A percentile compares a stretch with the other conserved stretches of the same genome.
These are phyloP conservation scores for Cercis canadensis DNA, from an alignment of 306 rosid genomes.

Conservation along the genomic window DNA sequence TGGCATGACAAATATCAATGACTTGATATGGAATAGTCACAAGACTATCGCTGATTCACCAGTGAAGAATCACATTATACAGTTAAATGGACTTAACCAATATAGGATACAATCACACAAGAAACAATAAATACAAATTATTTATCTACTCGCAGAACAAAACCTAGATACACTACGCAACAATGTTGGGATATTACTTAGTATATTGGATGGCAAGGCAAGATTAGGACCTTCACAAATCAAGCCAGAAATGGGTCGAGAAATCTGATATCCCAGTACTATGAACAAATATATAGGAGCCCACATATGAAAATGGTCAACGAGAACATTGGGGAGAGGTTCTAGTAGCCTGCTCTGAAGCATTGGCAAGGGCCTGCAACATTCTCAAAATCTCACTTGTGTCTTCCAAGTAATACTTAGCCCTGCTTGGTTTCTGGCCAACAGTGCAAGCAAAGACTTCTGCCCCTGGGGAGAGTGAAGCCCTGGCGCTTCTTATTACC, in stretches of 20 bases:
- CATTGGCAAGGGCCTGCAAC: constrained; percentile 83
- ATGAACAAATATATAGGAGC: constrained; percentile 30
- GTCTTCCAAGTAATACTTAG: constrained; percentile 74
- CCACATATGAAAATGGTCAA: too few species aligned
- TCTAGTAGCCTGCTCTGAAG: constrained; percentile 59
- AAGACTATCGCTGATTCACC: constrained; percentile 19
- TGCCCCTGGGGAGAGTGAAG: constrained; percentile 52
- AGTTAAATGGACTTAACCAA: constrained; percentile 21
- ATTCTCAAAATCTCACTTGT: constrained; percentile 82
- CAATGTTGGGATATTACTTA: too few species aligned
- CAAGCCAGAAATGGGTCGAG: too few species aligned
- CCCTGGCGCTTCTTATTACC: constrained; percentile 50
- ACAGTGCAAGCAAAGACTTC: constrained; percentile 69
- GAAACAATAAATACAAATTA: constrained; percentile 16
- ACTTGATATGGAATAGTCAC: too few species aligned
- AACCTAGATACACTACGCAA: constrained; percentile 22
- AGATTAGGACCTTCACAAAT: too few species aligned
- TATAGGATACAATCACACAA: not conserved
- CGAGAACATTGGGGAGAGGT: constrained; percentile 40
- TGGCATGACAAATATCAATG: too few species aligned
- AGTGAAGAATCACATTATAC: constrained; percentile 19
- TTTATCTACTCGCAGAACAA: constrained; percentile 29
- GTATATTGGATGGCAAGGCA: too few species aligned
- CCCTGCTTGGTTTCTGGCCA: constrained; percentile 71
- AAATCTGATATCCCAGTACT: not conserved